Conservation (phyloP, 2,329 filamentous ascomycete genomes). For the Tolypocladium ophioglossoides region DNA sequence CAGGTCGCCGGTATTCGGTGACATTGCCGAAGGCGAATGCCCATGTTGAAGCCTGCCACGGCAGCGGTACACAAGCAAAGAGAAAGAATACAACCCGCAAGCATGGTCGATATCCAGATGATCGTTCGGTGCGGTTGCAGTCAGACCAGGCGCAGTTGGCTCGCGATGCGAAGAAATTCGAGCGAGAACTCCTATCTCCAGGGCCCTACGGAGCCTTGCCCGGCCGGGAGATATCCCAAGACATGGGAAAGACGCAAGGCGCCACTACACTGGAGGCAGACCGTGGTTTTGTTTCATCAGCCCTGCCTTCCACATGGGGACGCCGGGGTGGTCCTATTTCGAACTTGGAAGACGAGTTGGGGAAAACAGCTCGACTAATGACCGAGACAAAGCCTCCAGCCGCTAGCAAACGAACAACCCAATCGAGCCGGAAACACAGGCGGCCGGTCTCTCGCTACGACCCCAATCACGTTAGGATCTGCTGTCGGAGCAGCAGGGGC, state of each 20-base stretch:
- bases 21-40: not conserved
- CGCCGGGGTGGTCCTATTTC: not conserved
- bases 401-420: not conserved
- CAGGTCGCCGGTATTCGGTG: not conserved
- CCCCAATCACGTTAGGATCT: constrained; percentile 13
- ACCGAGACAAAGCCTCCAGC: not conserved
- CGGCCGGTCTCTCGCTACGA: constrained; percentile 4
- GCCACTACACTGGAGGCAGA: not conserved
- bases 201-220: not conserved
- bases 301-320: not conserved
- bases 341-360: not conserved
- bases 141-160: not conserved
- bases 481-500: constrained; percentile 16
- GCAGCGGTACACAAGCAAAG: not conserved
- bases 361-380: not conserved
- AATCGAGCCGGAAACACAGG: not conserved
- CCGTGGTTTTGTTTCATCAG: not conserved
- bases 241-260: not conserved
- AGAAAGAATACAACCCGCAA: not conserved
- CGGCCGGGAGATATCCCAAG: not conserved
- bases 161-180: not conserved
- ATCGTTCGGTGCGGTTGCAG: not conserved
- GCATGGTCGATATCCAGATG: not conserved
- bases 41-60: not conserved
- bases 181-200: not conserved